Conservation (phyloP, 23 red algal species). For the Gracilaria caudata region DNA sequence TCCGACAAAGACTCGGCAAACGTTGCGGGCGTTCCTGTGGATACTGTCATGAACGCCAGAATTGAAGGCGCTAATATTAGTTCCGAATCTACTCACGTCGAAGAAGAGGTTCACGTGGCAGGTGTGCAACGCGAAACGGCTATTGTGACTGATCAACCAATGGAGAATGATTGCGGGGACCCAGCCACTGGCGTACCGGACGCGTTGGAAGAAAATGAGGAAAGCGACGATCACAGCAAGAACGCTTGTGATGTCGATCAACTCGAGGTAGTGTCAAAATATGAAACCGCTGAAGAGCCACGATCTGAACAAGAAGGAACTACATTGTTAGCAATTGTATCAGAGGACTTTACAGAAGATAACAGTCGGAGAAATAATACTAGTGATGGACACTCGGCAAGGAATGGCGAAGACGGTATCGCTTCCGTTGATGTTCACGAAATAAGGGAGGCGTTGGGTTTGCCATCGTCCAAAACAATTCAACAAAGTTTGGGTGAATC, state of each 20-base stretch:
- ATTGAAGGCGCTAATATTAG: not conserved
- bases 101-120: not conserved
- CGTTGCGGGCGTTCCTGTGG: not conserved
- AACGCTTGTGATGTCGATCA: not conserved
- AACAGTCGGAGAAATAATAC: not conserved
- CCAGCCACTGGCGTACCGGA: not conserved
- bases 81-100: not conserved
- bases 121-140: not conserved
- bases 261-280: not conserved
- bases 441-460: not conserved
- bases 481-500: not conserved
- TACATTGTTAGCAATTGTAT: not conserved
- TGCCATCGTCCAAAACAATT: not conserved
- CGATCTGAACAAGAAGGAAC: not conserved
- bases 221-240: not conserved
- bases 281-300: not conserved
- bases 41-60: not conserved
- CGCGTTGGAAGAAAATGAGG: not conserved
- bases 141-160: not conserved
- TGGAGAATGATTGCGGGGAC: not conserved
- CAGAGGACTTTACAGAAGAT: not conserved
- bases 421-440: not conserved
- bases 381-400: not conserved
- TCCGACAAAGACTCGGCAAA: too few relatives aligned
- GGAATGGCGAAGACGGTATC: not conserved